These are phyloP conservation scores for Plasmodium yoelii DNA, from an alignment of 169 alveolate species.

Conservation along the genomic window DNA sequence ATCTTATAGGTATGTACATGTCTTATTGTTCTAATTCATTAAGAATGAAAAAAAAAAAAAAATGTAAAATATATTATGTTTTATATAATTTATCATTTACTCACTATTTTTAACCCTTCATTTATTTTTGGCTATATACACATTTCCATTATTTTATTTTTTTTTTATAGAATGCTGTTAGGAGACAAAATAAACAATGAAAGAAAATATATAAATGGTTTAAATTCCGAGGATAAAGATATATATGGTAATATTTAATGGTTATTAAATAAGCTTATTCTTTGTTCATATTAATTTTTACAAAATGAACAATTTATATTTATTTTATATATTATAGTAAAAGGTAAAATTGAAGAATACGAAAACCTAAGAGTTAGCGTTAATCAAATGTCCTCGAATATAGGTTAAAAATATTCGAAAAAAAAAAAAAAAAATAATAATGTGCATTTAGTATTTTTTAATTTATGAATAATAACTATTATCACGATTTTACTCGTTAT, in stretches of 20 bases:
- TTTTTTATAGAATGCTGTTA: conserved; percentile 4
- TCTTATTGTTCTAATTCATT: background rate
- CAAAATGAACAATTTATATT: background rate
- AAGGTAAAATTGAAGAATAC: conserved; percentile 31
- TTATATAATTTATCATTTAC: no score
- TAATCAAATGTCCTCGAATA: conserved; percentile 20
- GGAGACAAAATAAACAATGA: conserved; percentile 28
- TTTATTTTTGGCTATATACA: background rate
- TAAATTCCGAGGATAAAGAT: conserved; percentile 20
- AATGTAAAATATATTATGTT: background rate
- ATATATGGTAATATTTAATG: conserved; percentile 22
- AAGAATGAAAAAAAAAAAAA: background rate
- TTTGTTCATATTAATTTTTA: background rate
- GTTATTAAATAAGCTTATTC: background rate
- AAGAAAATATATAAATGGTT: conserved; percentile 19
- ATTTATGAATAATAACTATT: background rate
- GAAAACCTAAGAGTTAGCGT: conserved; percentile 25
- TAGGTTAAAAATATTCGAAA: conserved; percentile 9
- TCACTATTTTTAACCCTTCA: background rate
- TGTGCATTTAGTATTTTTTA: background rate
- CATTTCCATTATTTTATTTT: conserved; percentile 9
- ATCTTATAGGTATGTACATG: background rate
- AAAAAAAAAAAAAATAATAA: background rate
- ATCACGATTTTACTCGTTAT: background rate
- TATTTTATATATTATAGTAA: conserved; percentile 6